Percentiles rank a stretch among this genome's conserved stretches.
Evolutionary conservation across 1,139 yeast genomes (phyloP).

Genomic region (Zygosaccharomyces pseudobailii): DNA sequence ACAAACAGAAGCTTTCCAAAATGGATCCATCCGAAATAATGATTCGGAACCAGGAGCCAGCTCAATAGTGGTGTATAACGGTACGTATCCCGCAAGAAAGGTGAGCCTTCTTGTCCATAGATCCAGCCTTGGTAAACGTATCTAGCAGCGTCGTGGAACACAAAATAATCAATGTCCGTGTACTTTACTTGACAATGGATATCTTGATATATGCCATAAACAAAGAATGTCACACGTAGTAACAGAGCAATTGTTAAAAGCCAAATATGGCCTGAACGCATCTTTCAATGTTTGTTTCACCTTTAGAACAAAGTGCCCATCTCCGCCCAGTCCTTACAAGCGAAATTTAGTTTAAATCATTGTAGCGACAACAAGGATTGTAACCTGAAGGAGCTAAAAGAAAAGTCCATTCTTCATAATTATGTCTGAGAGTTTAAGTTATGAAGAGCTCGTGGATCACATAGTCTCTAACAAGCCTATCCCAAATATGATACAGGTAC

Average conservation of each 20-base stretch:
- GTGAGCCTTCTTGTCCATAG: slow-evolving; percentile 42
- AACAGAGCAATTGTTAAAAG: slow-evolving; percentile 33
- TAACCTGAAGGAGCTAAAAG: background rate
- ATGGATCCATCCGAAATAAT: slow-evolving; percentile 42
- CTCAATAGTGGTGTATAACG: slow-evolving; percentile 88
- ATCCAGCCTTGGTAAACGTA: slow-evolving; percentile 51
- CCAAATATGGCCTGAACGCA: background rate
- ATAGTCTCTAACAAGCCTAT: slow-evolving; percentile 26
- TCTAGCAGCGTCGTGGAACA: slow-evolving; percentile 85
- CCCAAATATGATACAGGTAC: slow-evolving; percentile 28
- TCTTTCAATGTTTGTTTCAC: background rate
- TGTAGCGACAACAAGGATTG: background rate
- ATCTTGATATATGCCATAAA: slow-evolving; percentile 89
- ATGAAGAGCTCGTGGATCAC: slow-evolving; percentile 29
- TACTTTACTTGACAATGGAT: slow-evolving; percentile 70
- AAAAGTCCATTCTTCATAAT: background rate
- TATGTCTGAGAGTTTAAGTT: slow-evolving; percentile 17
- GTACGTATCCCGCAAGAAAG: slow-evolving; percentile 82
- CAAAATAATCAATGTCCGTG: slow-evolving; percentile 91
- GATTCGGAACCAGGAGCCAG: slow-evolving; percentile 71
- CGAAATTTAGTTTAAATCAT: background rate
- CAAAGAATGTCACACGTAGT: slow-evolving; percentile 59
- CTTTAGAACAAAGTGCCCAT: background rate
- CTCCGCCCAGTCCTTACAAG: background rate
- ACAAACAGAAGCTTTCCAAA: slow-evolving; percentile 81